Conservation (phyloP, 495 filamentous ascomycete genomes). For the Neurospora sp. region DNA sequence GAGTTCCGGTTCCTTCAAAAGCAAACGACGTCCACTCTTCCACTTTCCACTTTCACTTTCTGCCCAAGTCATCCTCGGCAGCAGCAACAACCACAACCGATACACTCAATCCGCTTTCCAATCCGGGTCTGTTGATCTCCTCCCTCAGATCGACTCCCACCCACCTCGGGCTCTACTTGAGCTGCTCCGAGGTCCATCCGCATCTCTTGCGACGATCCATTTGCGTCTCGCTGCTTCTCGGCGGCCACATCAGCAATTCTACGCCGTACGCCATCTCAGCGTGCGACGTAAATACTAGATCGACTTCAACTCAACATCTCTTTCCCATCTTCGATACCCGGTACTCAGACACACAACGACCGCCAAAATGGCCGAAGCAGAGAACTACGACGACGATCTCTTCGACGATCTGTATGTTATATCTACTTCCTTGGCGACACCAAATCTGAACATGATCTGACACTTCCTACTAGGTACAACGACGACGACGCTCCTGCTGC, state of each 20-base stretch:
- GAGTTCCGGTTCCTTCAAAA: neutral
- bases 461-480: slow-evolving; percentile 56
- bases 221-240: neutral
- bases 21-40: neutral
- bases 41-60: neutral
- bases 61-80: neutral
- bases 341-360: slow-evolving; percentile 1
- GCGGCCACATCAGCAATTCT: neutral
- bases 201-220: neutral
- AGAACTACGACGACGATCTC: slow-evolving; percentile 93
- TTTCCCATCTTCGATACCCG: neutral
- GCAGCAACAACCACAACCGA: neutral
- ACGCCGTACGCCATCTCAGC: neutral
- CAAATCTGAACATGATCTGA: slow-evolving; percentile 4
- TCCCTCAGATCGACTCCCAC: neutral
- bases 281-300: neutral
- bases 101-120: neutral
- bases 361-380: slow-evolving; percentile 66
- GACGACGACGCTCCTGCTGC: slow-evolving; percentile 50
- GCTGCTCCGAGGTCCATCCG: neutral
- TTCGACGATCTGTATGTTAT: slow-evolving; percentile 89
- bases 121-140: neutral
- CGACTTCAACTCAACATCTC: neutral
- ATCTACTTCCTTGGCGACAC: neutral
- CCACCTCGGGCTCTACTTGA: neutral